Evolutionary conservation across 2,329 filamentous ascomycete genomes (phyloP).

Genomic region (Paecilomyces fulvus): DNA sequence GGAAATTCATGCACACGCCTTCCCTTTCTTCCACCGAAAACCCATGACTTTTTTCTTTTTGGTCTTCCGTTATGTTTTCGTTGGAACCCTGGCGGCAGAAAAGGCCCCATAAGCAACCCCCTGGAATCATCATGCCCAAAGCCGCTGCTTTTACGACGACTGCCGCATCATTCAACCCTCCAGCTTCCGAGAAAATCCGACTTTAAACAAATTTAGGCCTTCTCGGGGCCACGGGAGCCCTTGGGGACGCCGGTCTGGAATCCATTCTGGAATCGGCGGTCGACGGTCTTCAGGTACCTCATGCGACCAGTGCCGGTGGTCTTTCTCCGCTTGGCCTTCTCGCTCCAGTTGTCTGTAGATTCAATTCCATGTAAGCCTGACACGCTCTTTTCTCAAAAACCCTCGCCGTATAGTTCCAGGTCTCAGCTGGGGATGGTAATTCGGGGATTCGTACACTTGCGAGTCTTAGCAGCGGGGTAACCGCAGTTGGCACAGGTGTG

Average conservation of each 20-base stretch:
- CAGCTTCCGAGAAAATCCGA: constrained; percentile 31
- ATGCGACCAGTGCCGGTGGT: constrained; percentile 94
- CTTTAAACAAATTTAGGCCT: constrained; percentile 30
- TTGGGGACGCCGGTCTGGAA: constrained; percentile 89
- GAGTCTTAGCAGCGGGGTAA: constrained; percentile 93
- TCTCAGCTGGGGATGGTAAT: constrained; percentile 21
- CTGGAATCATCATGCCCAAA: constrained; percentile 16
- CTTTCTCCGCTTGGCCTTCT: constrained; percentile 99
- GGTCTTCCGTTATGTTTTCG: neutral
- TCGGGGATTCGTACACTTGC: constrained; percentile 73
- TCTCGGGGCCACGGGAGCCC: constrained; percentile 61
- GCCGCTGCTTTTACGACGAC: constrained; percentile 26
- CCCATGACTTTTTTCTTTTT: neutral
- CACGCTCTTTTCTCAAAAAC: constrained; percentile 2
- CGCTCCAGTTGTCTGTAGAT: constrained; percentile 88
- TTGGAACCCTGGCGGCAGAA: constrained; percentile 14
- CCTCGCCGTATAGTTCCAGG: constrained; percentile 9
- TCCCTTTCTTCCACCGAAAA: constrained; percentile 16
- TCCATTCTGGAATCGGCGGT: constrained; percentile 93
- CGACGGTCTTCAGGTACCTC: constrained; percentile 86
- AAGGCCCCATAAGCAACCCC: constrained; percentile 28
- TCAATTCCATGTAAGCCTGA: constrained; percentile 20
- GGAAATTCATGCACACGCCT: constrained; percentile 30
- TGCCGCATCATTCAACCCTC: constrained; percentile 31
- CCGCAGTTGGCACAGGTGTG: constrained; percentile 93